Conservation (phyloP, 2,329 filamentous ascomycete species). For the Ascochyta clinopodiicola region DNA sequence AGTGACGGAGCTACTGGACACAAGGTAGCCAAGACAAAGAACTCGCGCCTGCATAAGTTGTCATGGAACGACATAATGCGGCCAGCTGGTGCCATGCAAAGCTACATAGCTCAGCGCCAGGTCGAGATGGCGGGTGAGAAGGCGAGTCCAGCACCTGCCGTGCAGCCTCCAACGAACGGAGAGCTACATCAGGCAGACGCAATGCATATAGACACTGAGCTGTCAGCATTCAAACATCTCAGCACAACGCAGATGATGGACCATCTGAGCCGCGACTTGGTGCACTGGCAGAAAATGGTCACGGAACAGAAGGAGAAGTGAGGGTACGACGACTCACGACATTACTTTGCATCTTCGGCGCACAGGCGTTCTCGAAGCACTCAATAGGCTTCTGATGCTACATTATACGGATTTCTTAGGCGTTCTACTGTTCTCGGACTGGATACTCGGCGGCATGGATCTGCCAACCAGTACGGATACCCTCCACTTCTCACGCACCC, state of each 20-base stretch:
- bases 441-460: slow-evolving; percentile 9
- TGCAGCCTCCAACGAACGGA: slow-evolving; percentile 36
- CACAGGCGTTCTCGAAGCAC: slow-evolving; percentile 1
- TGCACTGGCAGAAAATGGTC: slow-evolving; percentile 77
- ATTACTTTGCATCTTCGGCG: slow-evolving; percentile 14
- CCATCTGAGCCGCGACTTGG: slow-evolving; percentile 76
- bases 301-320: slow-evolving; percentile 40
- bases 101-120: slow-evolving; percentile 89
- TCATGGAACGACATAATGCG: slow-evolving; percentile 89
- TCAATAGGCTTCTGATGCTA: not conserved
- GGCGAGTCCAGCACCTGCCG: slow-evolving; percentile 32
- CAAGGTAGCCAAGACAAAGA: slow-evolving; percentile 66
- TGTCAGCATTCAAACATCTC: slow-evolving; percentile 70
- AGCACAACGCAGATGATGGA: slow-evolving; percentile 92
- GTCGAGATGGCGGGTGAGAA: slow-evolving; percentile 77
- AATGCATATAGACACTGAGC: slow-evolving; percentile 52
- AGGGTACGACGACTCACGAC: not conserved
- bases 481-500: slow-evolving; percentile 37
- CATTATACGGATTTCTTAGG: slow-evolving; percentile 16
- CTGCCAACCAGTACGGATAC: slow-evolving; percentile 35
- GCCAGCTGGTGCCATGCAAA: slow-evolving; percentile 81
- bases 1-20: slow-evolving; percentile 64
- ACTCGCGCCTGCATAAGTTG: slow-evolving; percentile 64
- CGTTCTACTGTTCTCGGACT: slow-evolving; percentile 20
- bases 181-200: slow-evolving; percentile 24